phyloP scores from a whole-genome alignment of 2,329 filamentous ascomycete genomes.

The Colletotrichum trifolii region DNA sequence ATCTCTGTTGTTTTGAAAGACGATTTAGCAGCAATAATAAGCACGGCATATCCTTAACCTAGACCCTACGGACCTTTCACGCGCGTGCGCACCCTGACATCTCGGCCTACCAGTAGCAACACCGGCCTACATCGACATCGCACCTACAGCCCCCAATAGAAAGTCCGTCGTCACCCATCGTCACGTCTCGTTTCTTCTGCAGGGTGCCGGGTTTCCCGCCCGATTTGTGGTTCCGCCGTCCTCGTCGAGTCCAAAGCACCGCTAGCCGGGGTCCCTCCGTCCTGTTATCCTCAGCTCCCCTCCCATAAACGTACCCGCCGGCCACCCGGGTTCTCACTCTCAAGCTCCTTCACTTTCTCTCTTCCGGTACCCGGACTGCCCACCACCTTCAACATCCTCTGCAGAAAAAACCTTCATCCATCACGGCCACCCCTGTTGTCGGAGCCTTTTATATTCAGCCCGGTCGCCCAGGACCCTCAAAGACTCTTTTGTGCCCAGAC shows the following conservation, averaged over 20 bases:
- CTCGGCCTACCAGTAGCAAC: no score
- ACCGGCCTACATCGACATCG: no score
- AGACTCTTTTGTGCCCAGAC: slow-evolving; percentile 19
- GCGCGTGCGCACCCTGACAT: no score
- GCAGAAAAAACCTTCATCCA: background rate
- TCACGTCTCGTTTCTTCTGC: slow-evolving; percentile 19
- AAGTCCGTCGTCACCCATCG: background rate
- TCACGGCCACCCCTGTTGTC: background rate
- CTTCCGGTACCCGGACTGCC: background rate
- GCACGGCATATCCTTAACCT: no score
- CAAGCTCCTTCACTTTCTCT: slow-evolving; percentile 1
- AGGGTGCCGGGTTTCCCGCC: slow-evolving; percentile 26
- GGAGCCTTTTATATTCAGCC: slow-evolving; percentile 32
- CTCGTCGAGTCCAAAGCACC: slow-evolving; percentile 20
- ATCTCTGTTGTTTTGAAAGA: no score
- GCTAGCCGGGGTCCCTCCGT: slow-evolving; percentile 25
- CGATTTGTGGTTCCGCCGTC: slow-evolving; percentile 27
- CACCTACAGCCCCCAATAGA: background rate
- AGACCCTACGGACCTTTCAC: no score
- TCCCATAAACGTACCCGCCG: slow-evolving; percentile 17
- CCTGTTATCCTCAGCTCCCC: slow-evolving; percentile 26
- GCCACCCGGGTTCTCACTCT: slow-evolving; percentile 31
- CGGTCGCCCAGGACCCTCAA: slow-evolving; percentile 14
- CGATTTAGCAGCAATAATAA: no score
- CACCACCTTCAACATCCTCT: slow-evolving; percentile 3